Conservation (phyloP, 2,329 filamentous ascomycete genomes). For the Thielaviopsis punctulata region DNA sequence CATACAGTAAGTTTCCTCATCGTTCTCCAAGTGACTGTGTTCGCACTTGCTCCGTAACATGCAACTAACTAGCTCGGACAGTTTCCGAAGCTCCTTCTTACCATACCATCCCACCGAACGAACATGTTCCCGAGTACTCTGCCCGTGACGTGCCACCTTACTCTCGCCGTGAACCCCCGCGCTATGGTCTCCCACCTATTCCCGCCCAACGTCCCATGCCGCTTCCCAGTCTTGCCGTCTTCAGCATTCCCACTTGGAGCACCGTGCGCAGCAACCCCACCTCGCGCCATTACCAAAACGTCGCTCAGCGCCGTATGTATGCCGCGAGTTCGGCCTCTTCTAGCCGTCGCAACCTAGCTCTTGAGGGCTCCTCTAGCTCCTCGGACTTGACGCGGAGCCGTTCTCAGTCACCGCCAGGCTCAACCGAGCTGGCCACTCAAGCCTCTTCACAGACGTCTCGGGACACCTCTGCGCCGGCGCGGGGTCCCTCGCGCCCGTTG, state of each 20-base stretch:
- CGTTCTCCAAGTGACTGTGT: neutral
- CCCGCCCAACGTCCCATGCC: conserved; percentile 22
- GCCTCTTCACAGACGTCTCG: neutral
- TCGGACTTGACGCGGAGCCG: neutral
- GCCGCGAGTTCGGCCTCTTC: conserved; percentile 22
- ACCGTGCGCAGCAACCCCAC: conserved; percentile 35
- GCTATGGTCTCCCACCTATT: conserved; percentile 32
- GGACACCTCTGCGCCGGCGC: neutral
- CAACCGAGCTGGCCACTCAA: neutral
- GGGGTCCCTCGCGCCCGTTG: conserved; percentile 28
- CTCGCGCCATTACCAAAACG: conserved; percentile 43
- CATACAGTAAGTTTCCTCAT: conserved; percentile 37
- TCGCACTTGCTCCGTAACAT: neutral
- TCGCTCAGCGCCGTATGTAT: conserved; percentile 43
- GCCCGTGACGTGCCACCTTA: conserved; percentile 18
- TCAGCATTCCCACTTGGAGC: conserved; percentile 43
- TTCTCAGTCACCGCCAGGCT: neutral
- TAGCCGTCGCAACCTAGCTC: conserved; percentile 16
- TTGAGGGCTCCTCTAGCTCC: neutral
- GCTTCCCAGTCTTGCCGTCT: conserved; percentile 31
- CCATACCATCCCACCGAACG: conserved; percentile 34
- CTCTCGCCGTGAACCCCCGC: conserved; percentile 8
- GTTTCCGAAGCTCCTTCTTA: conserved; percentile 50
- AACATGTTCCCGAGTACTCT: conserved; percentile 34
- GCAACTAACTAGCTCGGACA: conserved; percentile 16